Evolutionary conservation across 176 grass and related monocot species (phyloP).

Genomic region (Chloris gayana): DNA sequence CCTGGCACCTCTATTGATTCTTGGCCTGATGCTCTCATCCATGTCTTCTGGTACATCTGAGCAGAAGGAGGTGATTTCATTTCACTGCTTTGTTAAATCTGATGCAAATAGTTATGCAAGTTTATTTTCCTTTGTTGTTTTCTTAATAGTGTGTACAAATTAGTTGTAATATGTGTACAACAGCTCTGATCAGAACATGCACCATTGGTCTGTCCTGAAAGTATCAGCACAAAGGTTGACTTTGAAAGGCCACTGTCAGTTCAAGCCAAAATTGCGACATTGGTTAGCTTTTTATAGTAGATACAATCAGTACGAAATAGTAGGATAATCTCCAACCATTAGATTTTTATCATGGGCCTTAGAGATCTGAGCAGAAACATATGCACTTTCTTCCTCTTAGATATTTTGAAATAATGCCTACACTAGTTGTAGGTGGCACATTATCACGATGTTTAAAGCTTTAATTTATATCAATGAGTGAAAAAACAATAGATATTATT

Average conservation of each 20-base stretch:
- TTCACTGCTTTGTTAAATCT: slow-evolving; percentile 13
- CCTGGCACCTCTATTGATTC: slow-evolving; percentile 64
- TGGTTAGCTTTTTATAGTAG: neutral
- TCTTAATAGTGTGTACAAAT: neutral
- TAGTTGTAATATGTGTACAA: neutral
- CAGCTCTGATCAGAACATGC: slow-evolving; percentile 21
- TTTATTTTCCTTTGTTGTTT: neutral
- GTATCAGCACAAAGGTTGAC: neutral
- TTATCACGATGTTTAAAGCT: neutral
- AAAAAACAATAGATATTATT: neutral
- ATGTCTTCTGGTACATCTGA: slow-evolving; percentile 63
- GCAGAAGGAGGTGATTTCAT: slow-evolving; percentile 74
- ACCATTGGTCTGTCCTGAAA: slow-evolving; percentile 2
- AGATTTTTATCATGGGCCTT: slow-evolving; percentile 6
- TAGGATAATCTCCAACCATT: neutral
- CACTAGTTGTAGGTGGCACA: neutral
- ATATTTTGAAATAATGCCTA: slow-evolving; percentile 10
- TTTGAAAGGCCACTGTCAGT: neutral
- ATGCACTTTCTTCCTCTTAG: neutral
- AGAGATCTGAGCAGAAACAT: slow-evolving; percentile 8
- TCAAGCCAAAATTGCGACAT: neutral
- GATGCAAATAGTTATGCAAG: neutral
- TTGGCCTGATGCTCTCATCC: slow-evolving; percentile 71
- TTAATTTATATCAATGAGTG: neutral
- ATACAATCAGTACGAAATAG: neutral